Evolutionary conservation across 2,329 filamentous ascomycete genomes (phyloP).

Genomic region (Dothideomycetes sp.): DNA sequence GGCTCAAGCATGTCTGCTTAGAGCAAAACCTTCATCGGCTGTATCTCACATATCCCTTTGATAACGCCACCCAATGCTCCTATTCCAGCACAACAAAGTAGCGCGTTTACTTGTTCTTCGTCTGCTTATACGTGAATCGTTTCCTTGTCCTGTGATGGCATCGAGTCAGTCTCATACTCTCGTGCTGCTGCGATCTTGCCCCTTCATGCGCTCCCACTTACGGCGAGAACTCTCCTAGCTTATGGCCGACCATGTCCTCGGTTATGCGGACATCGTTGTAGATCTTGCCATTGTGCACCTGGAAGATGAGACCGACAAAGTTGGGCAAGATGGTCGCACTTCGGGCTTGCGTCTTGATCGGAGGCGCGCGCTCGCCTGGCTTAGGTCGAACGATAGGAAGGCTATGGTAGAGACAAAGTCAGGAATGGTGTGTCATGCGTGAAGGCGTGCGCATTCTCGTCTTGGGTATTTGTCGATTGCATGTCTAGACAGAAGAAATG

Average conservation of each 20-base stretch:
- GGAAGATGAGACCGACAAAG: constrained; percentile 82
- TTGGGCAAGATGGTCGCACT: constrained; percentile 83
- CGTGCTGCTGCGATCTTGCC: constrained; percentile 1
- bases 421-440: background rate
- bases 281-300: constrained; percentile 82
- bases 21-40: no score
- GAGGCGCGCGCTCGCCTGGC: constrained; percentile 51
- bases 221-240: constrained; percentile 85
- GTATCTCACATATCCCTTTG: no score
- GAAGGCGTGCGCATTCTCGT: no score
- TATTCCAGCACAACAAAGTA: background rate
- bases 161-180: background rate
- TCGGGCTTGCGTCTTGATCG: constrained; percentile 79
- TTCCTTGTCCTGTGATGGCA: constrained; percentile 48
- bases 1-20: no score
- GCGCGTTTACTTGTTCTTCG: constrained; percentile 52
- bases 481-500: background rate
- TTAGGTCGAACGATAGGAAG: constrained; percentile 53
- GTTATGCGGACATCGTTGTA: constrained; percentile 77
- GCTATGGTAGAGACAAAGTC: constrained; percentile 27
- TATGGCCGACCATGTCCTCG: constrained; percentile 93
- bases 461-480: no score
- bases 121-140: constrained; percentile 56
- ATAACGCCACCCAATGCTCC: background rate
- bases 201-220: constrained; percentile 38